A percentile compares a stretch with the other conserved stretches of the same genome.
Evolutionary conservation across 805 yeast genomes (phyloP).

Genomic region (Ogataea corticis): DNA sequence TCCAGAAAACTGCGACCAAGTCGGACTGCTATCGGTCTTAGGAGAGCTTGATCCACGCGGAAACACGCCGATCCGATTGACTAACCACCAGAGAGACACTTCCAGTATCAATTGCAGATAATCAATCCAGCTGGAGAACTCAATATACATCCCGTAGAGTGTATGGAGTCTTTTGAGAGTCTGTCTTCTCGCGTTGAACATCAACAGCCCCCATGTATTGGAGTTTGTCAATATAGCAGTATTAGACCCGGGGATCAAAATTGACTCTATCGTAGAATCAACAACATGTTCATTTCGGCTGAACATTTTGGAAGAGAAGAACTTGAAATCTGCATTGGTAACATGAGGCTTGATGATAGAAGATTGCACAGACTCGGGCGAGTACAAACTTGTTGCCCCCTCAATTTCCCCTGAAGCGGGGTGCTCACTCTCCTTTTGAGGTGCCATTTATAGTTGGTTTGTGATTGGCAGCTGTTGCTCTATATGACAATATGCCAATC

Average conservation of each 20-base stretch:
- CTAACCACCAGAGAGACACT: conserved; percentile 22
- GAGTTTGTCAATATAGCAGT: conserved; percentile 13
- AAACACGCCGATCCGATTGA: conserved; percentile 15
- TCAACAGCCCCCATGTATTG: conserved; percentile 12
- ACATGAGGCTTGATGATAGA: conserved; percentile 32
- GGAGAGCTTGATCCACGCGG: conserved; percentile 5
- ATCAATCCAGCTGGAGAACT: neutral
- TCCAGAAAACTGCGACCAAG: conserved; percentile 7
- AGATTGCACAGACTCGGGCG: conserved; percentile 24
- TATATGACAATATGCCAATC: too few species aligned
- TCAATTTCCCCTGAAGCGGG: conserved; percentile 7
- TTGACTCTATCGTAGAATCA: conserved; percentile 1
- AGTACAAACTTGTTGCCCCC: conserved; percentile 8
- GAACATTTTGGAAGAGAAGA: conserved; percentile 24
- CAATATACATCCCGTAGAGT: conserved; percentile 7
- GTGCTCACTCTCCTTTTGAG: conserved; percentile 7
- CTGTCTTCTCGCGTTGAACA: conserved; percentile 19
- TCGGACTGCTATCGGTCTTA: conserved; percentile 1
- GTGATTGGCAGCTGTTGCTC: too few species aligned
- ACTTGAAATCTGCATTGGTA: conserved; percentile 23
- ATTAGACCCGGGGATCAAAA: conserved; percentile 26
- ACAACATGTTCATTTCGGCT: conserved; percentile 14
- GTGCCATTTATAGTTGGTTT: conserved; percentile 3
- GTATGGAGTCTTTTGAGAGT: conserved; percentile 14
- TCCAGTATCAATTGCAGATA: conserved; percentile 3